phyloP scores from a whole-genome alignment of 495 filamentous ascomycete genomes.

The Mytilinidion resinicola region DNA sequence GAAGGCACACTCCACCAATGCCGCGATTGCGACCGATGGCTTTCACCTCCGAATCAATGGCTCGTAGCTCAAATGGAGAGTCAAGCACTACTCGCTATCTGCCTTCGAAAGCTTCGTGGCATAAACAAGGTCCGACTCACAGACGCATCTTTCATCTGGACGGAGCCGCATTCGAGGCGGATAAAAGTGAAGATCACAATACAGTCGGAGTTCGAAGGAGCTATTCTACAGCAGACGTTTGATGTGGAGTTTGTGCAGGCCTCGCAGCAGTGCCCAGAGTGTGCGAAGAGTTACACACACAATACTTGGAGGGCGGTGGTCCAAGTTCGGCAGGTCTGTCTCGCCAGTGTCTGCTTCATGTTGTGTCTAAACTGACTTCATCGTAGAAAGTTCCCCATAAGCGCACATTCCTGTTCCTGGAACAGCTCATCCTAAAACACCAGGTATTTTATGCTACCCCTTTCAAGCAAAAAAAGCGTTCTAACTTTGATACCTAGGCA shows the following conservation, averaged over 20 bases:
- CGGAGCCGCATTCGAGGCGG: slow-evolving; percentile 87
- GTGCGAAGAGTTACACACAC: slow-evolving; percentile 87
- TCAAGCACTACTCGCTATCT: slow-evolving; percentile 85
- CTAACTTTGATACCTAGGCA: too few species aligned
- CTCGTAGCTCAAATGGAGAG: slow-evolving; percentile 67
- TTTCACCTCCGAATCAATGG: slow-evolving; percentile 82
- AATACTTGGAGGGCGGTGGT: slow-evolving; percentile 84
- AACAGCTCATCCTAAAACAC: slow-evolving; percentile 93
- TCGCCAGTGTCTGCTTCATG: neutral
- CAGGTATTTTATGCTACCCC: slow-evolving; percentile 36
- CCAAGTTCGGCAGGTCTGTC: slow-evolving; percentile 68
- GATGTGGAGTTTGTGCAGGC: slow-evolving; percentile 88
- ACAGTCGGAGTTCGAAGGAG: slow-evolving; percentile 67
- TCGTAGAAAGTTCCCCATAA: slow-evolving; percentile 81
- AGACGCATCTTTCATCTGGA: slow-evolving; percentile 96
- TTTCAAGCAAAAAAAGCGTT: too few species aligned
- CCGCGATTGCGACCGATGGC: slow-evolving; percentile 88
- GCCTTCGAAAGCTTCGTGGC: slow-evolving; percentile 73
- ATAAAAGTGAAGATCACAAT: slow-evolving; percentile 91
- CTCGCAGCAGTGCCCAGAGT: slow-evolving; percentile 85
- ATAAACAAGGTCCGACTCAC: slow-evolving; percentile 83
- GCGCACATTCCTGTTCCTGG: slow-evolving; percentile 91
- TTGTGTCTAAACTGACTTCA: neutral
- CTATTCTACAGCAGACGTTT: slow-evolving; percentile 87
- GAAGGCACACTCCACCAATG: slow-evolving; percentile 80